A percentile compares a stretch with the other conserved stretches of the same genome.
Evolutionary conservation across 805 yeast species (phyloP).

Genomic region (Citeromyces matritensis): DNA sequence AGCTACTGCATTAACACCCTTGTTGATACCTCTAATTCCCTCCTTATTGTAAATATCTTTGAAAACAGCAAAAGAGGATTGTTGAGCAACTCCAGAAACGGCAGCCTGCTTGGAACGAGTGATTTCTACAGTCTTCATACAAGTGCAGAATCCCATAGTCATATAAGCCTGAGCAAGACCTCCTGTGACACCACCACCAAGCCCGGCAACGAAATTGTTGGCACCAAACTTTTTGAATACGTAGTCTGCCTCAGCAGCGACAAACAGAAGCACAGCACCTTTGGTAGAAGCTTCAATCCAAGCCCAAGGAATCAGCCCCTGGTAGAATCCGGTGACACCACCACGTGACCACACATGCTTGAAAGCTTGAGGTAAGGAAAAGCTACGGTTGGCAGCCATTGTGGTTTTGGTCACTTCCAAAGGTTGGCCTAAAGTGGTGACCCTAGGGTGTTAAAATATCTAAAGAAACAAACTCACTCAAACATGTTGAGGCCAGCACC

Average conservation of each 20-base stretch:
- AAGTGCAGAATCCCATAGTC: conserved; percentile 96
- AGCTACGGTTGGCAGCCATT: conserved; percentile 89
- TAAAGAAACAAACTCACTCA: conserved; percentile 24
- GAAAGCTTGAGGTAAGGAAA: conserved; percentile 53
- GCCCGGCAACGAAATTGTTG: conserved; percentile 69
- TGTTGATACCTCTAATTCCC: conserved; percentile 90
- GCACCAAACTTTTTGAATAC: conserved; percentile 49
- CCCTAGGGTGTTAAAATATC: conserved; percentile 18
- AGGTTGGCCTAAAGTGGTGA: conserved; percentile 92
- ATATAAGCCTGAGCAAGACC: conserved; percentile 94
- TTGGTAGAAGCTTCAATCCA: conserved; percentile 99
- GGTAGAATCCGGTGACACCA: conserved; percentile 85
- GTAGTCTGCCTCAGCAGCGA: conserved; percentile 85
- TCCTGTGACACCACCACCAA: conserved; percentile 91
- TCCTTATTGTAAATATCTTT: conserved; percentile 70
- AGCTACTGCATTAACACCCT: conserved; percentile 98
- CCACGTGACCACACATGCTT: conserved; percentile 85
- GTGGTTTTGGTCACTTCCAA: conserved; percentile 93
- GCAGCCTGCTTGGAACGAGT: conserved; percentile 73
- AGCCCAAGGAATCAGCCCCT: conserved; percentile 98
- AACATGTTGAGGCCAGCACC: conserved; percentile 91
- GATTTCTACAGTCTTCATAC: conserved; percentile 98
- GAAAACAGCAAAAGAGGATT: conserved; percentile 75
- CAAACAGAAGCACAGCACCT: conserved; percentile 91
- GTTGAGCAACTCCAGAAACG: conserved; percentile 44